These are phyloP conservation scores for Thalassiosira exigua DNA, from an alignment of 352 stramenopile genomes.

Conservation along the genomic window DNA sequence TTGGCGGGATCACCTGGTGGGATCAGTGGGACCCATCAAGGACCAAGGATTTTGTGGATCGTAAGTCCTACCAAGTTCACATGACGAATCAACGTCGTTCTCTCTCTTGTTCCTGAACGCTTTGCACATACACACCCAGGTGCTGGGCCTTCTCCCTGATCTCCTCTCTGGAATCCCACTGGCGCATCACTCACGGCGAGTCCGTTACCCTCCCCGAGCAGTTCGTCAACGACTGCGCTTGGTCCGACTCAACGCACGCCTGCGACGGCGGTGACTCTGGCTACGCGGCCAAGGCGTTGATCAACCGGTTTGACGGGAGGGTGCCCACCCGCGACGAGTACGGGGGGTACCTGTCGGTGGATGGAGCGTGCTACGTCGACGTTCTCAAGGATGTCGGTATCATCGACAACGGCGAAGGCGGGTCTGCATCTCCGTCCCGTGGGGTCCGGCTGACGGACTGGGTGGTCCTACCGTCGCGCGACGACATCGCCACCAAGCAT, in stretches of 20 bases:
- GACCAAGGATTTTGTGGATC: no score
- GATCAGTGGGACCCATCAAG: no score
- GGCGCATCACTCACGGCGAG: conserved; percentile 41
- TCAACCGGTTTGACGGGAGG: conserved; percentile 39
- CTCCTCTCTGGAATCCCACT: conserved; percentile 54
- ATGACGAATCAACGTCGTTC: no score
- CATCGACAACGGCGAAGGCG: background rate
- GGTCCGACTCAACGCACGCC: conserved; percentile 22
- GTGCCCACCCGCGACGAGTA: conserved; percentile 31
- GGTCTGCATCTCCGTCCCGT: background rate
- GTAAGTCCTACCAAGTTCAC: no score
- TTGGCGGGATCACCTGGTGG: conserved; percentile 52
- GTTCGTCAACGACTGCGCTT: conserved; percentile 53
- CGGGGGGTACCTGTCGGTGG: conserved; percentile 33
- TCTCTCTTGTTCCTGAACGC: no score
- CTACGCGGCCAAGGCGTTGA: conserved; percentile 20
- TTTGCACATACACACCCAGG: no score
- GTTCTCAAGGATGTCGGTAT: conserved; percentile 26
- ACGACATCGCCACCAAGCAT: conserved; percentile 48
- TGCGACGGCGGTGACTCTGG: conserved; percentile 39
- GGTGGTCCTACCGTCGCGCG: conserved; percentile 46
- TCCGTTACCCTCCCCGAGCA: conserved; percentile 45
- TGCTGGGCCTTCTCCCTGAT: conserved; percentile 63
- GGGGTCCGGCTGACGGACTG: conserved; percentile 33
- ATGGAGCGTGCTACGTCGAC: conserved; percentile 46